A percentile compares a stretch with the other conserved stretches of the same genome.
Evolutionary conservation across 768 basidiomycete genomes (phyloP).

Genomic region (Grammothele lineata): DNA sequence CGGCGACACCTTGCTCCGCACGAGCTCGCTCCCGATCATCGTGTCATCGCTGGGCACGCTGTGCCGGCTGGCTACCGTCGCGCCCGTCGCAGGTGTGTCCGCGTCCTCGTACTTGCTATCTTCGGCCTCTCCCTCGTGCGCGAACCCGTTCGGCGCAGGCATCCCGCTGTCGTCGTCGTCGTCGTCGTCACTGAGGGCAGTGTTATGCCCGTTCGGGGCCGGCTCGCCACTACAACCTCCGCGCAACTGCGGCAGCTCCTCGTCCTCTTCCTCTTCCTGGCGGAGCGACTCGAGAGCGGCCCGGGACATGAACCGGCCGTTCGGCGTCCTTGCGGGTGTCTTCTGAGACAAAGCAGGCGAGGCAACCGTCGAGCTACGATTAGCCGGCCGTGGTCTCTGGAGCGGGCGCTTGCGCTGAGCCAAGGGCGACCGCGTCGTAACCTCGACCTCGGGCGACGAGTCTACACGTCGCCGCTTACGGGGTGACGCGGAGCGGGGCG

Average conservation of each 20-base stretch:
- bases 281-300: background rate
- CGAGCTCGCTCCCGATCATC: slow-evolving; percentile 35
- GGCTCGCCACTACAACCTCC: too few species aligned
- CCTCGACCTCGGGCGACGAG: slow-evolving; percentile 22
- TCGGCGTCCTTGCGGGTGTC: slow-evolving; percentile 1
- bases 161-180: slow-evolving; percentile 3
- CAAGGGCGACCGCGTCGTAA: slow-evolving; percentile 3
- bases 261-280: slow-evolving; percentile 12
- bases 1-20: slow-evolving; percentile 20
- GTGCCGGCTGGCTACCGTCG: slow-evolving; percentile 39
- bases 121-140: slow-evolving; percentile 10
- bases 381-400: slow-evolving; percentile 4
- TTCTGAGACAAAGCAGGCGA: slow-evolving; percentile 9
- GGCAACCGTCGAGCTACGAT: background rate
- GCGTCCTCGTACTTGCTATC: slow-evolving; percentile 49
- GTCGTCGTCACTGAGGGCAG: background rate
- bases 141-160: slow-evolving; percentile 1
- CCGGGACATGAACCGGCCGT: slow-evolving; percentile 4
- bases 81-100: slow-evolving; percentile 45
- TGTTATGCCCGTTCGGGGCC: too few species aligned
- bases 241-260: slow-evolving; percentile 2
- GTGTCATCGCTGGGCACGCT: slow-evolving; percentile 60
- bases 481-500: slow-evolving; percentile 16
- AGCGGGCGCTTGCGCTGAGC: slow-evolving; percentile 7
- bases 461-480: slow-evolving; percentile 29